Percentiles rank a stretch among this genome's conserved stretches.
These are phyloP conservation scores for Cucumis hystrix DNA, from an alignment of 306 rosid genomes.

Conservation along the genomic window DNA sequence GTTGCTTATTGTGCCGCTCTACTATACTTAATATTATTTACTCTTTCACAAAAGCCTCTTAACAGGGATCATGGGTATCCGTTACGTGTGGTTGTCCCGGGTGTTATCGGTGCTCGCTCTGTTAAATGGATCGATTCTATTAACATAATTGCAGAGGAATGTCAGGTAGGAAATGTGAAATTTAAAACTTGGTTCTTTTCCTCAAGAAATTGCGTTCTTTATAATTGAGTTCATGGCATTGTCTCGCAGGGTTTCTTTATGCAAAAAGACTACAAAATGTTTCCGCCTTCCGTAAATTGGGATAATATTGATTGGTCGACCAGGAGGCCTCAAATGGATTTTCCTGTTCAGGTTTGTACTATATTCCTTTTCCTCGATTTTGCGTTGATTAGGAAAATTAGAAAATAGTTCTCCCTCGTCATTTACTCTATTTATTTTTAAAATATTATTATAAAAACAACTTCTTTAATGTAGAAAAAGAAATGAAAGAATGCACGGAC, in stretches of 20 bases:
- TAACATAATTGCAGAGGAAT: constrained; percentile 54
- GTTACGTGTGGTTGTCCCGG: constrained; percentile 77
- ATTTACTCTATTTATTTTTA: neutral
- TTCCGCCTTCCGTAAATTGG: constrained; percentile 89
- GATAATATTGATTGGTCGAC: constrained; percentile 81
- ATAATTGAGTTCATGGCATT: neutral
- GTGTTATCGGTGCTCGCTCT: constrained; percentile 96
- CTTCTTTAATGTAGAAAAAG: too few relatives aligned
- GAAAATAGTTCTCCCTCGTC: neutral
- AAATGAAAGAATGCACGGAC: too few relatives aligned
- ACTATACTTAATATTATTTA: constrained; percentile 4
- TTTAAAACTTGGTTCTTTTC: neutral
- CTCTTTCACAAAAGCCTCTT: constrained; percentile 36
- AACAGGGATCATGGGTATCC: constrained; percentile 98
- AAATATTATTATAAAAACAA: too few relatives aligned
- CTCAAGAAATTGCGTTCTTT: neutral
- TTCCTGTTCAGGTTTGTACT: constrained; percentile 80
- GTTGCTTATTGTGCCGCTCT: neutral
- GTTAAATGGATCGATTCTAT: constrained; percentile 93
- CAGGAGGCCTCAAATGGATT: constrained; percentile 92
- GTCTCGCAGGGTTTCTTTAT: constrained; percentile 79
- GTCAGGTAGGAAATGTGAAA: constrained; percentile 53
- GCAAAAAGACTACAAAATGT: constrained; percentile 99
- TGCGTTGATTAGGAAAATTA: neutral
- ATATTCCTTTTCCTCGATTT: neutral